Conservation (phyloP, 805 yeast species). For the Starmerella khaoyaiensis region DNA sequence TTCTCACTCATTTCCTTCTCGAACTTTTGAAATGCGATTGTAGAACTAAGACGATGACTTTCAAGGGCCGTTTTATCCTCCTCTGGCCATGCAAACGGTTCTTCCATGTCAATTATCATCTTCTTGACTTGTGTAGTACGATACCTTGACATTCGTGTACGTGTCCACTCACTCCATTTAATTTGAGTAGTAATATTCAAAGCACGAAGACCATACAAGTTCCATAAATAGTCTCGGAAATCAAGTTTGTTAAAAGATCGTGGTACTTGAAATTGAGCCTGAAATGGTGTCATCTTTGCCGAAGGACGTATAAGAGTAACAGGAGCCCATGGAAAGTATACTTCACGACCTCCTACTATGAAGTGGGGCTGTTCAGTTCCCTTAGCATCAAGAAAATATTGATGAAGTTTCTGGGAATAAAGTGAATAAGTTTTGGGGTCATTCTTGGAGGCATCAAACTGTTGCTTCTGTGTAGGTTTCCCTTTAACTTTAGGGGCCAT, state of each 20-base stretch:
- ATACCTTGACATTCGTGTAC: conserved; percentile 56
- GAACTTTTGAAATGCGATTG: conserved; percentile 31
- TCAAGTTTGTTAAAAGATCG: conserved; percentile 86
- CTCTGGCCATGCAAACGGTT: conserved; percentile 92
- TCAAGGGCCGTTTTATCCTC: conserved; percentile 32
- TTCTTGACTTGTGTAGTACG: conserved; percentile 75
- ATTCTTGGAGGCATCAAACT: conserved; percentile 10
- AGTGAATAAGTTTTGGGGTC: conserved; percentile 19
- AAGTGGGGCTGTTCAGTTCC: conserved; percentile 58
- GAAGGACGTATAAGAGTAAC: conserved; percentile 72
- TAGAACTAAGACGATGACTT: conserved; percentile 15
- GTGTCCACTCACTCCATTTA: conserved; percentile 53
- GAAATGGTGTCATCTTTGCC: conserved; percentile 95
- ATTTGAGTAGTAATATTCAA: conserved; percentile 78
- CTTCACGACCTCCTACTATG: conserved; percentile 59
- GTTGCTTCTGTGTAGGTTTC: conserved; percentile 8
- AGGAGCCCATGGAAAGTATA: conserved; percentile 78
- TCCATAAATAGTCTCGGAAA: conserved; percentile 82
- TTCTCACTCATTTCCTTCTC: conserved; percentile 38
- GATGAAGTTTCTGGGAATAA: conserved; percentile 19
- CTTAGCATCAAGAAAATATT: conserved; percentile 7
- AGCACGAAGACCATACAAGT: conserved; percentile 81
- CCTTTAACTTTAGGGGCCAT: conserved; percentile 6
- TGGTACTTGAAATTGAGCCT: conserved; percentile 92
- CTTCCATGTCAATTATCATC: conserved; percentile 92